A percentile compares a stretch with the other conserved stretches of the same genome.
Conservation (phyloP, 129 eudicot species). For the Deinandra increscens region DNA sequence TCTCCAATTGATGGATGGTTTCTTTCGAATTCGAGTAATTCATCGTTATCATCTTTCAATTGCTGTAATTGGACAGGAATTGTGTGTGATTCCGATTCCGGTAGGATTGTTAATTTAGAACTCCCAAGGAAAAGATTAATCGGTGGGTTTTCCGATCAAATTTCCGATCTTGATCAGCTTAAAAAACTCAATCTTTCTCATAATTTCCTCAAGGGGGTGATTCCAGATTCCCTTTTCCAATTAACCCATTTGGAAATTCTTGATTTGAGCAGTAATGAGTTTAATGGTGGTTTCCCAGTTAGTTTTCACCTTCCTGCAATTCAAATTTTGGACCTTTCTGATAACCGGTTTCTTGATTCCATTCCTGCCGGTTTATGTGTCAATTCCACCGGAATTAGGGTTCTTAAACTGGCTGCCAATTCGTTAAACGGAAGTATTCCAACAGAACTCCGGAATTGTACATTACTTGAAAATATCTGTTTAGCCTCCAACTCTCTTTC, state of each 20-base stretch:
- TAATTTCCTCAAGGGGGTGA: constrained; percentile 44
- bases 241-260: constrained; percentile 41
- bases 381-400: constrained; percentile 38
- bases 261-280: constrained; percentile 49
- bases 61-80: constrained; percentile 69
- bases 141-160: constrained; percentile 40
- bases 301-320: constrained; percentile 39
- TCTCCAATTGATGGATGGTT: constrained; percentile 42
- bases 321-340: constrained; percentile 43
- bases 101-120: constrained; percentile 47
- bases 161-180: constrained; percentile 51
- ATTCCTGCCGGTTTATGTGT: constrained; percentile 41
- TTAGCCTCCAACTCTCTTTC: constrained; percentile 37
- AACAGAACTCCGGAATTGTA: constrained; percentile 37
- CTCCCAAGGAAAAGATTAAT: constrained; percentile 34
- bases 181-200: constrained; percentile 53
- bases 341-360: constrained; percentile 38
- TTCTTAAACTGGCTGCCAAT: constrained; percentile 33
- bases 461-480: constrained; percentile 37
- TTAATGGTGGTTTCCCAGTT: constrained; percentile 41
- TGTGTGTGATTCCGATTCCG: constrained; percentile 39
- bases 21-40: constrained; percentile 5
- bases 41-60: constrained; percentile 29
- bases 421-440: constrained; percentile 44
- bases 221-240: constrained; percentile 42